These are phyloP conservation scores for Fraxinus albicans DNA, from an alignment of 305 asterid genomes.

Conservation along the genomic window DNA sequence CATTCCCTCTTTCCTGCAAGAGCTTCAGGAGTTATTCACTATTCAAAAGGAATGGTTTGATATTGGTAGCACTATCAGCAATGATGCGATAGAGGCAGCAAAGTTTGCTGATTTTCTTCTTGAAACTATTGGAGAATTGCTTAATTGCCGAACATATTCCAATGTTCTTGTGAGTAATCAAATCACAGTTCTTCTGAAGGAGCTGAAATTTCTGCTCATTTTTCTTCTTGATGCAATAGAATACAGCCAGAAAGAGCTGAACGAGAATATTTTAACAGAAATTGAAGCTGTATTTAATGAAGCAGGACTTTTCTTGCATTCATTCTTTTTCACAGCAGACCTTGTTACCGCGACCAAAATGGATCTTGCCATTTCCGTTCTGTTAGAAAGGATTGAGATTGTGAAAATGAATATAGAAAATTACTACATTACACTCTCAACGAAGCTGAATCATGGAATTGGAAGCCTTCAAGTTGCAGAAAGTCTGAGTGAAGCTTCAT, in stretches of 20 bases:
- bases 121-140: not conserved
- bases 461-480: not conserved
- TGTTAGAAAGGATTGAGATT: not conserved
- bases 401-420: no score
- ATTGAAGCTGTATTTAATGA: not conserved
- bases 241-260: not conserved
- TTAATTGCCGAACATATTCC: not conserved
- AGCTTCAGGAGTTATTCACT: not conserved
- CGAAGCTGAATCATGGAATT: not conserved
- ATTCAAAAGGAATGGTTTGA: not conserved
- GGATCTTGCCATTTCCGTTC: not conserved
- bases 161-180: not conserved
- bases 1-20: not conserved
- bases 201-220: not conserved
- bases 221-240: not conserved
- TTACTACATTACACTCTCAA: not conserved
- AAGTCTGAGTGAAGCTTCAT: not conserved
- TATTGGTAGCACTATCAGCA: not conserved
- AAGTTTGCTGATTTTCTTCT: not conserved
- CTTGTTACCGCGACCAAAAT: not conserved
- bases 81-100: not conserved
- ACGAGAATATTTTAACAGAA: not conserved
- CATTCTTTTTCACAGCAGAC: not conserved
- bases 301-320: not conserved
- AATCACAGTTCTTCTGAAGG: not conserved